Evolutionary conservation across 305 asterid species (phyloP).

Genomic region (Euphrasia arctica): DNA sequence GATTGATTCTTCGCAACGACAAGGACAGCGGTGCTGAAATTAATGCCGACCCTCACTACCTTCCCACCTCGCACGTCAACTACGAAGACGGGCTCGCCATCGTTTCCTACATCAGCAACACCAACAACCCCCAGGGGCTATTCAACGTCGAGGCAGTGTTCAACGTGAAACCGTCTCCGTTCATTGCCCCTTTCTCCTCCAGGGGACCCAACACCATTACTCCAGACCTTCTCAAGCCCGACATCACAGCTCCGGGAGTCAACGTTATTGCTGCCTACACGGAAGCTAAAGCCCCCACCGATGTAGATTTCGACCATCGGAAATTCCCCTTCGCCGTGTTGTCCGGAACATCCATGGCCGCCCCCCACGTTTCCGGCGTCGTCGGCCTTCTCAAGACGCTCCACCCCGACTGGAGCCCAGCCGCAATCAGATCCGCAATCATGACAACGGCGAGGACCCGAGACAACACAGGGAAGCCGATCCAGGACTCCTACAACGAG

Average conservation of each 20-base stretch:
- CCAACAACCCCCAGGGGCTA: slow-evolving; percentile 39
- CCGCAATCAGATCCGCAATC: slow-evolving; percentile 69
- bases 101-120: slow-evolving; percentile 39
- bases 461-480: slow-evolving; percentile 42
- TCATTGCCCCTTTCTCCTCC: slow-evolving; percentile 62
- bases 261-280: slow-evolving; percentile 57
- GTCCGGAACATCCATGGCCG: slow-evolving; percentile 82
- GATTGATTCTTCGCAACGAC: slow-evolving; percentile 63
- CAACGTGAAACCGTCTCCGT: slow-evolving; percentile 47
- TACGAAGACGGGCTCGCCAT: slow-evolving; percentile 48
- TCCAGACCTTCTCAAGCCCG: slow-evolving; percentile 78
- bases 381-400: slow-evolving; percentile 58
- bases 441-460: slow-evolving; percentile 58
- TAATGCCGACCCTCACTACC: slow-evolving; percentile 41
- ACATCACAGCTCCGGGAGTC: slow-evolving; percentile 75
- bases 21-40: slow-evolving; percentile 34
- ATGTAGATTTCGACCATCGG: slow-evolving; percentile 26
- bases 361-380: slow-evolving; percentile 77
- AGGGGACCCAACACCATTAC: slow-evolving; percentile 61
- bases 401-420: slow-evolving; percentile 75
- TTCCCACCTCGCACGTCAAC: slow-evolving; percentile 62
- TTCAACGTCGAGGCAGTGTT: slow-evolving; percentile 28
- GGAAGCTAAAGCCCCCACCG: slow-evolving; percentile 35
- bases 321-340: slow-evolving; percentile 30
- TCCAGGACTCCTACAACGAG: slow-evolving; percentile 23